A percentile compares a stretch with the other conserved stretches of the same genome.
These are phyloP conservation scores for Hebeloma cylindrosporum DNA, from an alignment of 768 basidiomycete species.

Conservation along the genomic window DNA sequence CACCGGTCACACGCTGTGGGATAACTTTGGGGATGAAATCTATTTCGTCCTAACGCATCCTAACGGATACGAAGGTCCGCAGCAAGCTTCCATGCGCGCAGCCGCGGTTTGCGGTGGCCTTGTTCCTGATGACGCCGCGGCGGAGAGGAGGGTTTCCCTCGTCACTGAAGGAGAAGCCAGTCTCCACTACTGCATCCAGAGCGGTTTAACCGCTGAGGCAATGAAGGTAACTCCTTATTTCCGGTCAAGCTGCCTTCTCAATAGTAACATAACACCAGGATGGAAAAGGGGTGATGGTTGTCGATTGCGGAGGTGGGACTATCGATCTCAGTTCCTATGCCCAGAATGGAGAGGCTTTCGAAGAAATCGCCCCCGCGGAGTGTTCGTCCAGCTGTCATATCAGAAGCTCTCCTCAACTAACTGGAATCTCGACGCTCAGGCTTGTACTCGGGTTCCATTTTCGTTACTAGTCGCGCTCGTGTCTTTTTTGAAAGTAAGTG, in stretches of 20 bases:
- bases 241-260: too few relatives aligned
- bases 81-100: slow-evolving; percentile 43
- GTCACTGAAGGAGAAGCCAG: slow-evolving; percentile 57
- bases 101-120: slow-evolving; percentile 44
- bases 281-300: slow-evolving; percentile 48
- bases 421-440: slow-evolving; percentile 24
- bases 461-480: slow-evolving; percentile 39
- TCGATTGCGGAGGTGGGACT: slow-evolving; percentile 63
- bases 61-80: slow-evolving; percentile 44
- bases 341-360: slow-evolving; percentile 28
- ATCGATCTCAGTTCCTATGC: slow-evolving; percentile 59
- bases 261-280: too few relatives aligned
- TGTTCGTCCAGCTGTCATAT: too few relatives aligned
- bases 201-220: slow-evolving; percentile 29
- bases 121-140: slow-evolving; percentile 35
- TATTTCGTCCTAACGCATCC: slow-evolving; percentile 47
- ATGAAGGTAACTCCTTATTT: too few relatives aligned
- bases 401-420: too few relatives aligned
- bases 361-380: too few relatives aligned
- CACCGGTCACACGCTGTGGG: slow-evolving; percentile 41
- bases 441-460: slow-evolving; percentile 42
- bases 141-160: slow-evolving; percentile 39
- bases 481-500: slow-evolving; percentile 33
- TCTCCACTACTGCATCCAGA: slow-evolving; percentile 46
- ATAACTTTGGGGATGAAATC: slow-evolving; percentile 36